Evolutionary conservation across 495 filamentous ascomycete genomes (phyloP), one percentile per base, ranked within the genome.

Genomic region (Penicillium angulare): DNA sequence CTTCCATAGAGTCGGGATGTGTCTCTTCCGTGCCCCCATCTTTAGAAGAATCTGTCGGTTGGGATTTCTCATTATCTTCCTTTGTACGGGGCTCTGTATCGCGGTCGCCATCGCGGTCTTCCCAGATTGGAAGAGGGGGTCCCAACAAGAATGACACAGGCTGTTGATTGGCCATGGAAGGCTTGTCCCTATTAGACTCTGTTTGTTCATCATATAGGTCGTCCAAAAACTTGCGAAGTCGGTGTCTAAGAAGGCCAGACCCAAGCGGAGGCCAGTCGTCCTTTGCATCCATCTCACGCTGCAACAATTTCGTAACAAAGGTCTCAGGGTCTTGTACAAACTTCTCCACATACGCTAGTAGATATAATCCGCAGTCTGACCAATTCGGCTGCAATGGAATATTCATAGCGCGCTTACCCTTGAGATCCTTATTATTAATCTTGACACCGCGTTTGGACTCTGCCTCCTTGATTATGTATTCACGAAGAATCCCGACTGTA

Each of bases 311-410:
- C n/a, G 54, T 57, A 17, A 85, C 69, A 42, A 95, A 95, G 3
- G 48, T 53, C 39, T 85, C 79, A 3, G 90, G 90, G 43, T 85
- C 59, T 43, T 80, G 67, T 2, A 91, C 76, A 49, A 98, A 97
- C 53, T 86, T 83, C 55, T 88, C 81, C 21, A 93, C 64, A 53
- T 97, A 98, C 3, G 82, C 86, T 8, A 97, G 68, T 7, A 97
- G 69, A 63, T 84, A 97, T 1, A 96, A 64, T 2, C 93, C 93
- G 62, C 93, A 98, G 64, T 98, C 93, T 34, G 80, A 91, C 60
- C 74, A 87, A 55, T 97, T 98, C 12, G 81, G 71, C 66, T 98
- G 93, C 43, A 81, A 61, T 1, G 95, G 93, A 16, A 95, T 85
- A 23, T 71, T 68, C 36, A 77, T 81, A 18, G 83, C 89, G 49